phyloP scores from a whole-genome alignment of 306 rosid species.

The Malus asiatica region DNA sequence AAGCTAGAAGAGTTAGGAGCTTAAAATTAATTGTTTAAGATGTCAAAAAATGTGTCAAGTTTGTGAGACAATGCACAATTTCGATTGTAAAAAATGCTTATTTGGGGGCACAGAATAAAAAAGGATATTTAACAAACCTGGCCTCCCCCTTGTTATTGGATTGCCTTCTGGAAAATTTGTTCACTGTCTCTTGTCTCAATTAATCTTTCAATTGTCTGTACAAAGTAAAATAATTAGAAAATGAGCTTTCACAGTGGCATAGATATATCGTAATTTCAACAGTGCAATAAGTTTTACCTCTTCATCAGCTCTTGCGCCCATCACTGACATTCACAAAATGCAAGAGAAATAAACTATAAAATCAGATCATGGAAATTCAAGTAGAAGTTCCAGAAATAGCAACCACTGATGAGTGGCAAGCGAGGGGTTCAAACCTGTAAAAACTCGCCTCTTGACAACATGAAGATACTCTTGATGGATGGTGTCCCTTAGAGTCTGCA shows the following conservation, averaged over 20 bases:
- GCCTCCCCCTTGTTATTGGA: too few relatives aligned
- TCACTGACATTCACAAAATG: constrained; percentile 49
- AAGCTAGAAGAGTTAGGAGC: too few relatives aligned
- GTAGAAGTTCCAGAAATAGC: constrained; percentile 15
- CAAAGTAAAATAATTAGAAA: too few relatives aligned
- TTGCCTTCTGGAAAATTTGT: too few relatives aligned
- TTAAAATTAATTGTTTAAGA: too few relatives aligned
- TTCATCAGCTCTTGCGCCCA: constrained; percentile 80
- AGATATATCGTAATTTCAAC: background rate
- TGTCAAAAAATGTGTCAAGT: too few relatives aligned
- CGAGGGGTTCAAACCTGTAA: constrained; percentile 55
- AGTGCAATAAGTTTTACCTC: constrained; percentile 41
- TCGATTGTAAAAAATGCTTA: too few relatives aligned
- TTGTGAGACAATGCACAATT: too few relatives aligned
- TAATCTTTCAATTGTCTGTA: too few relatives aligned
- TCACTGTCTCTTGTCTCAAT: too few relatives aligned
- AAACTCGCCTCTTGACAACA: constrained; percentile 91
- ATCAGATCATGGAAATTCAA: constrained; percentile 7
- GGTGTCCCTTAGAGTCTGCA: constrained; percentile 39
- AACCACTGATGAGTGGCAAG: background rate
- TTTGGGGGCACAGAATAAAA: too few relatives aligned
- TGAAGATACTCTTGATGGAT: constrained; percentile 86
- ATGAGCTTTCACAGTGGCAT: background rate
- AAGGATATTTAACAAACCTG: too few relatives aligned
- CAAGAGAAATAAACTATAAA: constrained; percentile 3